Evolutionary conservation across 2,329 filamentous ascomycete genomes (phyloP).

Genomic region (Fusarium miscanthi): DNA sequence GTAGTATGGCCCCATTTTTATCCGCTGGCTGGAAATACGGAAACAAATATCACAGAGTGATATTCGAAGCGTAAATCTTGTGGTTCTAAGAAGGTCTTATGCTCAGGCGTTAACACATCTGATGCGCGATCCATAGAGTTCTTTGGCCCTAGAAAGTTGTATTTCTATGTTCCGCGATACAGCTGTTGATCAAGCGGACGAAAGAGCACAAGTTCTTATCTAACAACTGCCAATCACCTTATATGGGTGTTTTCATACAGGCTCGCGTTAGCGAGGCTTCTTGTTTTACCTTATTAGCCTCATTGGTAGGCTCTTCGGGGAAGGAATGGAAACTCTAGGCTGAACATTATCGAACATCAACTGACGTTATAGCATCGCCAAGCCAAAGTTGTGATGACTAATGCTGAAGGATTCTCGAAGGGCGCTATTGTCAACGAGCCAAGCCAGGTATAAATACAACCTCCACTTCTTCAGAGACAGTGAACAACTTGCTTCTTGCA

Average conservation of each 20-base stretch:
- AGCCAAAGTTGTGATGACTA: background rate
- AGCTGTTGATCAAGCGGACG: background rate
- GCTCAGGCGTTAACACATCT: no score
- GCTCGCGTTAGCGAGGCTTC: background rate
- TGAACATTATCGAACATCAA: background rate
- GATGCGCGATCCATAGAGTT: no score
- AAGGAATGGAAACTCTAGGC: background rate
- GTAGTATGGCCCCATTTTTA: no score
- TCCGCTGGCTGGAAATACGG: no score
- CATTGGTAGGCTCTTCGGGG: no score
- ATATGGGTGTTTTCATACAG: no score
- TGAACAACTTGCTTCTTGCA: background rate
- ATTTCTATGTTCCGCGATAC: background rate
- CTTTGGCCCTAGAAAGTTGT: no score
- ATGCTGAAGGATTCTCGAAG: background rate
- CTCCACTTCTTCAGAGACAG: fast-evolving
- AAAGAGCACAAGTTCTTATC: no score
- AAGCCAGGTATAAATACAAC: background rate
- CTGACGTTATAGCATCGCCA: background rate
- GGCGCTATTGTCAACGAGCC: background rate
- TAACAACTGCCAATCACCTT: background rate
- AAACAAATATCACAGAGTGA: no score
- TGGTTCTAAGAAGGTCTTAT: no score
- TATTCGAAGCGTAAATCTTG: no score
- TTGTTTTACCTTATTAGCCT: no score